Conservation (phyloP, 257 asterid species). For the Gardenia jasminoides region DNA sequence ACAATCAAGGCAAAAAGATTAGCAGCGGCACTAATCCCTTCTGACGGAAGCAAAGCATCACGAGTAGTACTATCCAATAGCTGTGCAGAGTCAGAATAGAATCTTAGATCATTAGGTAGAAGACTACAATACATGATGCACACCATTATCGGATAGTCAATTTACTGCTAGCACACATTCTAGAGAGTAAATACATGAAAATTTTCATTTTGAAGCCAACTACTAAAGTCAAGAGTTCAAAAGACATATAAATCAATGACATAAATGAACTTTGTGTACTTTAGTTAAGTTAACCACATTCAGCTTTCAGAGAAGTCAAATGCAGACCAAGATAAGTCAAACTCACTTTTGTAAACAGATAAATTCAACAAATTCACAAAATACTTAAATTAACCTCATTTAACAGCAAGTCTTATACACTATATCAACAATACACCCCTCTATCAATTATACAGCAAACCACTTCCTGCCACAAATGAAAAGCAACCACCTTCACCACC, state of each 20-base stretch:
- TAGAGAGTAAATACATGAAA: neutral
- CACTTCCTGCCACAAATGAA: neutral
- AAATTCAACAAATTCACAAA: neutral
- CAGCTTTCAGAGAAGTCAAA: neutral
- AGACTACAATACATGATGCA: neutral
- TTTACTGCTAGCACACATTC: neutral
- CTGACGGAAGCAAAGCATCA: slow-evolving; percentile 59
- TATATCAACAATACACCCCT: neutral
- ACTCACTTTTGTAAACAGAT: neutral
- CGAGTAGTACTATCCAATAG: slow-evolving; percentile 57
- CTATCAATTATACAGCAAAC: neutral
- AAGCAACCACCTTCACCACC: neutral
- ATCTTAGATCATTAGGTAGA: neutral
- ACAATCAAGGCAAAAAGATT: slow-evolving; percentile 78
- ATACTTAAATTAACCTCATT: neutral
- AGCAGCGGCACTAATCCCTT: slow-evolving; percentile 79
- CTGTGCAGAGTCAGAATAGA: slow-evolving; percentile 39
- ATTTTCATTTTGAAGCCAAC: neutral
- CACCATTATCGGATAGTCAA: neutral
- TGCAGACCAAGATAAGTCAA: neutral
- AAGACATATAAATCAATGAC: neutral
- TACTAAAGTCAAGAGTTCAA: neutral
- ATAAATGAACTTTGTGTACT: neutral
- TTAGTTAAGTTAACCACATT: neutral
- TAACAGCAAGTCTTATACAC: neutral